phyloP scores from a whole-genome alignment of 2,329 filamentous ascomycete genomes.

The Claviceps fusiformis region DNA sequence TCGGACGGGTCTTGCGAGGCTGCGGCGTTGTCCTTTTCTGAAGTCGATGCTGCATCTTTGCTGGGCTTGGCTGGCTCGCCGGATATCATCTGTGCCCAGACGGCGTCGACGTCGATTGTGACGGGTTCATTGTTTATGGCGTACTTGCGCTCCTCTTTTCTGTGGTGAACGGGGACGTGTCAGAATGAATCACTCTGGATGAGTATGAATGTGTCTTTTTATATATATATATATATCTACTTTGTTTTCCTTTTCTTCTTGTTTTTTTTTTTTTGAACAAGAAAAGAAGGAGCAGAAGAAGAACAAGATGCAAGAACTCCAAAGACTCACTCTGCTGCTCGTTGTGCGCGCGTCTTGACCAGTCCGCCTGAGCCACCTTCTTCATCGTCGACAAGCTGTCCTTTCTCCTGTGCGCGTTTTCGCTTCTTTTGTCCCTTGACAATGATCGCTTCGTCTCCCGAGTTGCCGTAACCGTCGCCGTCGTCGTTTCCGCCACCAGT shows the following conservation, averaged over 20 bases:
- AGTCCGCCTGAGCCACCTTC: conserved; percentile 47
- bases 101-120: conserved; percentile 56
- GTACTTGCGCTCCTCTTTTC: conserved; percentile 43
- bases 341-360: conserved; percentile 60
- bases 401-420: conserved; percentile 29
- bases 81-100: conserved; percentile 55
- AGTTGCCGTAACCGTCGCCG: conserved; percentile 47
- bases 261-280: too few relatives aligned
- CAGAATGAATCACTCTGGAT: not conserved
- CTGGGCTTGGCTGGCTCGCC: conserved; percentile 13
- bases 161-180: conserved; percentile 11
- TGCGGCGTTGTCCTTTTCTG: conserved; percentile 3
- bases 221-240: not conserved
- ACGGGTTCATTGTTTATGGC: conserved; percentile 41
- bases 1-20: conserved; percentile 14
- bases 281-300: too few relatives aligned
- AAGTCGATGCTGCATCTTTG: not conserved
- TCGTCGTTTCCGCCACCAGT: conserved; percentile 16
- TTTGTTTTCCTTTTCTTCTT: not conserved
- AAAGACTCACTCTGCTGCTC: conserved; percentile 45
- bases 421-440: conserved; percentile 42
- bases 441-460: conserved; percentile 60
- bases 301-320: not conserved
- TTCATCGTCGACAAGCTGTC: conserved; percentile 31
- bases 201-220: not conserved